Evolutionary conservation across 768 basidiomycete genomes (phyloP).

Genomic region (Solioccasus polychromus): DNA sequence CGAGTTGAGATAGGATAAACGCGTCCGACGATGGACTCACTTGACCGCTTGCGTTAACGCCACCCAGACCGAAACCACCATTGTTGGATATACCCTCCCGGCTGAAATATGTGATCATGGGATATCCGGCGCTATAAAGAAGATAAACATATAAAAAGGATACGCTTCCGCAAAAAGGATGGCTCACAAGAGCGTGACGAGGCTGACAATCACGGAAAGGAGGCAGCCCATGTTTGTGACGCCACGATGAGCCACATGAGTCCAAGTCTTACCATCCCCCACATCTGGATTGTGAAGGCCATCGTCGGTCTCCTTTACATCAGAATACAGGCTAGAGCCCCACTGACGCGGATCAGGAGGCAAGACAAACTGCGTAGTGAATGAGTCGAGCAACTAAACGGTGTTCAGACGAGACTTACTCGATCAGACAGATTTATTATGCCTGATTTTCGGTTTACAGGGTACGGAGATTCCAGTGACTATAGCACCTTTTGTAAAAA

Average conservation of each 20-base stretch:
- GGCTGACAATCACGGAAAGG: conserved; percentile 44
- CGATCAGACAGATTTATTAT: conserved; percentile 41
- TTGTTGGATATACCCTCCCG: conserved; percentile 27
- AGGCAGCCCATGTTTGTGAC: conserved; percentile 74
- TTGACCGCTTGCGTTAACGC: conserved; percentile 74
- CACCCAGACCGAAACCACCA: conserved; percentile 60
- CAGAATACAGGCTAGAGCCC: conserved; percentile 57
- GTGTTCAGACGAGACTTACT: conserved; percentile 24
- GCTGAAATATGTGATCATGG: conserved; percentile 39
- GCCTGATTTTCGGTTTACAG: conserved; percentile 38
- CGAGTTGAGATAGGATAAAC: not conserved
- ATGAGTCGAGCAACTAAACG: not conserved
- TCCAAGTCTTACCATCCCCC: conserved; percentile 29
- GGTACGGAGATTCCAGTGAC: conserved; percentile 38
- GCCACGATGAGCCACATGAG: conserved; percentile 57
- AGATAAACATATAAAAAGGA: not conserved
- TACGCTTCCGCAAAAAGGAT: not conserved
- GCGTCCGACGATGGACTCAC: conserved; percentile 29
- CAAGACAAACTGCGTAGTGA: conserved; percentile 52
- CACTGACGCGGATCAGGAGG: conserved; percentile 64
- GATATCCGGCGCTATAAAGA: conserved; percentile 41
- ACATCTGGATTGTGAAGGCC: conserved; percentile 66
- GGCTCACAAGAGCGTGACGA: conserved; percentile 60
- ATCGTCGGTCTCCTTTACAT: conserved; percentile 64
- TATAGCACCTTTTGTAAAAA: conserved; percentile 3